Evolutionary conservation across 108 stramenopile species (phyloP).

Genomic region (Cyclotella baltica): DNA sequence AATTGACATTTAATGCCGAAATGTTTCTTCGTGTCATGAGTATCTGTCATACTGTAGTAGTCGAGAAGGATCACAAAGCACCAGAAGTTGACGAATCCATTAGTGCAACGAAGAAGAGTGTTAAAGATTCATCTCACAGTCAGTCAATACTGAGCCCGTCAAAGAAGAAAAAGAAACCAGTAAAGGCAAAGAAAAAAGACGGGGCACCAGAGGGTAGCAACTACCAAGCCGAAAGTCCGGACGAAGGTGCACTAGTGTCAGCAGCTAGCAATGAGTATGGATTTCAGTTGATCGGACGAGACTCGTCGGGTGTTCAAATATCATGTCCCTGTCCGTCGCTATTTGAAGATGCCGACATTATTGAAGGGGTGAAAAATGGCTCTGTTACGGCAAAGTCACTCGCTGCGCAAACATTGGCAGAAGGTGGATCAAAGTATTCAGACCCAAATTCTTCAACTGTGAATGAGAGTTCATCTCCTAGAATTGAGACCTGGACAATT

Average conservation of each 20-base stretch:
- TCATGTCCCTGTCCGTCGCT: slow-evolving; percentile 71
- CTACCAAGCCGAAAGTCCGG: slow-evolving; percentile 94
- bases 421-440: slow-evolving; percentile 24
- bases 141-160: slow-evolving; percentile 11
- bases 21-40: slow-evolving; percentile 92
- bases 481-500: slow-evolving; percentile 79
- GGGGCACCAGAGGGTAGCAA: slow-evolving; percentile 82
- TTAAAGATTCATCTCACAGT: slow-evolving; percentile 1
- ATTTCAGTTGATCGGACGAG: slow-evolving; percentile 84
- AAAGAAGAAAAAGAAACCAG: slow-evolving; percentile 23
- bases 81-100: slow-evolving; percentile 8
- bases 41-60: slow-evolving; percentile 93
- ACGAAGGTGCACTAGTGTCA: slow-evolving; percentile 90
- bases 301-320: slow-evolving; percentile 74
- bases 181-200: slow-evolving; percentile 59
- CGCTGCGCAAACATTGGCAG: slow-evolving; percentile 58
- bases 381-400: slow-evolving; percentile 51
- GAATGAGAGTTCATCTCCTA: slow-evolving; percentile 24
- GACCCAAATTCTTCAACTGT: slow-evolving; percentile 19
- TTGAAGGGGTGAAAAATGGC: slow-evolving; percentile 64
- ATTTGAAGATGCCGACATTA: slow-evolving; percentile 54
- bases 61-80: slow-evolving; percentile 82
- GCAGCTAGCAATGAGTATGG: slow-evolving; percentile 80
- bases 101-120: slow-evolving; percentile 9
- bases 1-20: slow-evolving; percentile 84